A percentile compares a stretch with the other conserved stretches of the same genome.
Conservation (phyloP, 805 yeast species). For the Candida nanaspora region DNA sequence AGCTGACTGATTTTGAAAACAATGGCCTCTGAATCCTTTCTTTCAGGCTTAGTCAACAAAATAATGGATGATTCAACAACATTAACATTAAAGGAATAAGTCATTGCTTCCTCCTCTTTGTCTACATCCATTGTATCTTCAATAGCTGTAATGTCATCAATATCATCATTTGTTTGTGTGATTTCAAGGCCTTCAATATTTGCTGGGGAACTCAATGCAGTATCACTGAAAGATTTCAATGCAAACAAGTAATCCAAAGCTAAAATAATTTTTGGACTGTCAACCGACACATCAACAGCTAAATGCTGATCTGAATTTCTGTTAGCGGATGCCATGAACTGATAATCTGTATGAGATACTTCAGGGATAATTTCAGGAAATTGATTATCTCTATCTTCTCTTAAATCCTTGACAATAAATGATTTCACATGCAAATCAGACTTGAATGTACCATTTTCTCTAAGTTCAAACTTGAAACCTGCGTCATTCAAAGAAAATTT, state of each 20-base stretch:
- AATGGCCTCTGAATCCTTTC: slow-evolving; percentile 70
- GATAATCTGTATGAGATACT: slow-evolving; percentile 53
- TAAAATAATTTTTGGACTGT: slow-evolving; percentile 71
- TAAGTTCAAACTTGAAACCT: slow-evolving; percentile 42
- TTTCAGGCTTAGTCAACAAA: slow-evolving; percentile 72
- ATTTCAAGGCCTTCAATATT: slow-evolving; percentile 2
- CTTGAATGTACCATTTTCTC: slow-evolving; percentile 45
- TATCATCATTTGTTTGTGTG: slow-evolving; percentile 6
- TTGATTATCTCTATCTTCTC: slow-evolving; percentile 54
- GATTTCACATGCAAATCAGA: slow-evolving; percentile 63
- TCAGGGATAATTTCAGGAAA: slow-evolving; percentile 80
- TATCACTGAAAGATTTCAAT: slow-evolving; percentile 54
- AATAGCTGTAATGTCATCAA: slow-evolving; percentile 5
- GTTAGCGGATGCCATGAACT: slow-evolving; percentile 55
- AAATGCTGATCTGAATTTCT: slow-evolving; percentile 17
- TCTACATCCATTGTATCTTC: slow-evolving; percentile 2
- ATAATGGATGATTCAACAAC: slow-evolving; percentile 72
- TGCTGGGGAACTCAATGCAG: slow-evolving; percentile 28
- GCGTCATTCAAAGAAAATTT: slow-evolving; percentile 54
- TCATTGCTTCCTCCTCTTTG: not conserved
- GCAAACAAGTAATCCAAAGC: slow-evolving; percentile 86
- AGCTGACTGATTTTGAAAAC: slow-evolving; percentile 85
- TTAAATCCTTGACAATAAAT: slow-evolving; percentile 69
- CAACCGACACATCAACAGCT: slow-evolving; percentile 52
- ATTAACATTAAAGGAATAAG: slow-evolving; percentile 43